These are phyloP conservation scores for Cladosporium sp. DNA, from an alignment of 2,329 filamentous ascomycete genomes.

Conservation along the genomic window DNA sequence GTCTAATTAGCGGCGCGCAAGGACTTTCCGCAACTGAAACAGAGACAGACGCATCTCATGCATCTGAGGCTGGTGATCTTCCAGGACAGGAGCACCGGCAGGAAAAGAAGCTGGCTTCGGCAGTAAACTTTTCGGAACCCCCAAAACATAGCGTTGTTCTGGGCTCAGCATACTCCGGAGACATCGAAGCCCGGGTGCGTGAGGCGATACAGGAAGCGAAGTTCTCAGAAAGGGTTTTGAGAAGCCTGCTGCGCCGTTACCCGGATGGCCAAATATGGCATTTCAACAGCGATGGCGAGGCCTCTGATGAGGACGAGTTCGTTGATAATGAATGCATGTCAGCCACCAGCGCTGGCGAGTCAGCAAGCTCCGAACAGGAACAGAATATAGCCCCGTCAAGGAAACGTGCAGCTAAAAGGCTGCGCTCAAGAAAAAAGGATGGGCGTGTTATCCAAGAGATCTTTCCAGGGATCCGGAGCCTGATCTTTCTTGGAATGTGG, in stretches of 20 bases:
- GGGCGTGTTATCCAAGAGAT: constrained; percentile 24
- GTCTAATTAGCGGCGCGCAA: constrained; percentile 10
- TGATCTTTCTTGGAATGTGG: constrained; percentile 50
- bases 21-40: not conserved
- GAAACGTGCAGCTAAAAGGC: not conserved
- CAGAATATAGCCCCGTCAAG: not conserved
- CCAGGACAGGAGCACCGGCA: not conserved
- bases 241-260: constrained; percentile 21
- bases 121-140: not conserved
- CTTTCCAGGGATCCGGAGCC: constrained; percentile 44
- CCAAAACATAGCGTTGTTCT: not conserved
- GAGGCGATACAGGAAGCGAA: constrained; percentile 2
- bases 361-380: not conserved
- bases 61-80: not conserved
- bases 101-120: not conserved
- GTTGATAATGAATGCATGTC: not conserved
- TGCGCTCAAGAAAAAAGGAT: constrained; percentile 12
- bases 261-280: constrained; percentile 24
- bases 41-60: not conserved
- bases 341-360: not conserved
- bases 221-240: constrained; percentile 18
- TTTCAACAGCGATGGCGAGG: constrained; percentile 17
- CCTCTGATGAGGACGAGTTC: constrained; percentile 4
- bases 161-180: not conserved
- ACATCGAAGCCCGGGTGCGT: not conserved